A percentile compares a stretch with the other conserved stretches of the same genome.
These are phyloP conservation scores for Dacryopinax spathularia DNA, from an alignment of 768 basidiomycete species.

Conservation along the genomic window DNA sequence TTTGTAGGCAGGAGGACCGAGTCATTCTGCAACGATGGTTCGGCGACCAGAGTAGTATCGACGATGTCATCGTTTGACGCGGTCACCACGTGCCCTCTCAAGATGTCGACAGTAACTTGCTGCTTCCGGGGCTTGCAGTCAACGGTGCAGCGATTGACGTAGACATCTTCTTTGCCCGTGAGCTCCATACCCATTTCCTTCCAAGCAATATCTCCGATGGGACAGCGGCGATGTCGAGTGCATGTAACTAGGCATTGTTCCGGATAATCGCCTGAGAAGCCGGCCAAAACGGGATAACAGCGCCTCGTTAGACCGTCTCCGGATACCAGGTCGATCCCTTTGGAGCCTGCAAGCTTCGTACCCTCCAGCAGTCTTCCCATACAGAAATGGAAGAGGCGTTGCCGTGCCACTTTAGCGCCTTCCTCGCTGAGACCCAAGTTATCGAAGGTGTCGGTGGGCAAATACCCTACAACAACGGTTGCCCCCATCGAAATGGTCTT, in stretches of 20 bases:
- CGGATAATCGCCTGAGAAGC: conserved; percentile 8
- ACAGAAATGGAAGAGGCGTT: conserved; percentile 28
- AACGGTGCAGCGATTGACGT: background rate
- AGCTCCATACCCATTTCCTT: background rate
- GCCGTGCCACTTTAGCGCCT: conserved; percentile 24
- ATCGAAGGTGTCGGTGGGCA: conserved; percentile 26
- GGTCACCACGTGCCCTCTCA: background rate
- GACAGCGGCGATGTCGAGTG: background rate
- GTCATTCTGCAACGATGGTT: no score
- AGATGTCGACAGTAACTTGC: background rate
- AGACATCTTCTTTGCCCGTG: background rate
- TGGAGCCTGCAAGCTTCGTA: background rate
- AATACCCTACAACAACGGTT: conserved; percentile 29
- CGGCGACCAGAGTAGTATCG: no score
- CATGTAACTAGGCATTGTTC: conserved; percentile 7
- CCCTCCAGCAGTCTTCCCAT: conserved; percentile 23
- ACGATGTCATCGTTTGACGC: no score
- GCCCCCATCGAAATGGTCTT: conserved; percentile 25
- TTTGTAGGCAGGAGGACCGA: background rate
- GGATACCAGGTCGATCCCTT: background rate
- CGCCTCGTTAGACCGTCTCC: background rate
- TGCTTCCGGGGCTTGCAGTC: background rate
- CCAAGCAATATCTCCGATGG: background rate
- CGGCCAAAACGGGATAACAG: conserved; percentile 7
- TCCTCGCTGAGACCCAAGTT: conserved; percentile 32